Evolutionary conservation across 805 yeast genomes (phyloP), one percentile per base, ranked within the genome.

Genomic region (Metschnikowia hibisci): DNA sequence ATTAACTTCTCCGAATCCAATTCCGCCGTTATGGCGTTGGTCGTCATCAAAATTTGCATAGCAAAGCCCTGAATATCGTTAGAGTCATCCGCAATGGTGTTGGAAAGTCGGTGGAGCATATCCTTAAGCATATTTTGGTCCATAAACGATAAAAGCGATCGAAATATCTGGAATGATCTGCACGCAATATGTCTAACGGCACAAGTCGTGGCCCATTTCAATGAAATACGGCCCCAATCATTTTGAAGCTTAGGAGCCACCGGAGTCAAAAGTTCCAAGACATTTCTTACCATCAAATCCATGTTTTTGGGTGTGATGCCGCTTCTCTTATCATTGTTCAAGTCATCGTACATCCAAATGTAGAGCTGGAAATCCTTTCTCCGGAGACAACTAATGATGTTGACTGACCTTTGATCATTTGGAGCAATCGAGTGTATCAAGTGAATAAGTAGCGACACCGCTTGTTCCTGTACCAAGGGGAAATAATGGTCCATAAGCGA

Each of bases 171-270:
- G 64, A 95, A 91, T 0, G 98, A 90, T 20, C 99, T 76, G 52
- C 99, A 93, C 0, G 99, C 99, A 52, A 93, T 78, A 60, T 95
- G 99, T 56, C 97, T 76, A 2, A 91, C 98, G 2, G 97, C 95
- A 67, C 98, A 93, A 1, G 96, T 83, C 0, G 99, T 93, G 0
- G 99, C 97, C 99, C 99, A 93, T 23, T 76, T 73, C 28, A 95
- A 69, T 0, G 98, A 84, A 3, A 78, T 80, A 27, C 82, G 69
- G 39, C 95, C 83, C 99, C 99, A 93, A 39, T 83, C 86, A 32
- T 77, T 77, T 58, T 84, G 95, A 32, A 89, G 67, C 0, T 81
- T 77, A 1, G 66, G 63, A 18, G 66, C 63, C 0, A 71, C 61
- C 0, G 71, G 65, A 6, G 67, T 50, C 52, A 88, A 80, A 0